Percentiles rank a stretch among this genome's conserved stretches.
Evolutionary conservation across 108 stramenopile genomes (phyloP).

Genomic region (Tribonema minus): DNA sequence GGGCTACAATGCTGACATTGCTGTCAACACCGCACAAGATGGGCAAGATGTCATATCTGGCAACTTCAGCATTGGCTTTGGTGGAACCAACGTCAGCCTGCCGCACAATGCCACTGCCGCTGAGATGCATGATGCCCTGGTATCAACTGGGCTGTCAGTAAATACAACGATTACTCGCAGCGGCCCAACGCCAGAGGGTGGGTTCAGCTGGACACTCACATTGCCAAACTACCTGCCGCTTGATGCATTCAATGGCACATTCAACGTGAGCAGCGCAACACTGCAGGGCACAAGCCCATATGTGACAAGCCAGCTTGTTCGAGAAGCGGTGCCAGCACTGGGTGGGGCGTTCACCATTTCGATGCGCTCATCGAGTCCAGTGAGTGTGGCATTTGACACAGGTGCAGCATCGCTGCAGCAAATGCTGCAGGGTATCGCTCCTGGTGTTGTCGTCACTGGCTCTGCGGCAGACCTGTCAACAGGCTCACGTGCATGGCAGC

Average conservation of each 20-base stretch:
- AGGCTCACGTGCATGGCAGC: too few species aligned
- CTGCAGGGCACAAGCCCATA: not conserved
- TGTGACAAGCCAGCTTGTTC: not conserved
- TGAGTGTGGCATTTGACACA: too few species aligned
- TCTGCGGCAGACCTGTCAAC: too few species aligned
- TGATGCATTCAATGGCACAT: not conserved
- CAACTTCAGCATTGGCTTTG: not conserved
- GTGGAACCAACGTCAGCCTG: not conserved
- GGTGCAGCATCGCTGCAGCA: too few species aligned
- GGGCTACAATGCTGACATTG: not conserved
- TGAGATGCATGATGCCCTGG: not conserved
- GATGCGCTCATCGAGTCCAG: too few species aligned
- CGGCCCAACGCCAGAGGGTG: constrained; percentile 7
- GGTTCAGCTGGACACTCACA: constrained; percentile 14
- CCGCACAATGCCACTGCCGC: not conserved
- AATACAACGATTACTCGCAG: not conserved
- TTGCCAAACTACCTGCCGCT: not conserved
- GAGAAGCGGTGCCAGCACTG: not conserved
- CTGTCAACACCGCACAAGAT: not conserved
- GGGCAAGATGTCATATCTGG: constrained; percentile 4
- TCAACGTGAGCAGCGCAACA: not conserved
- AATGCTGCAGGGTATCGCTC: too few species aligned
- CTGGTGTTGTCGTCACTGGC: too few species aligned
- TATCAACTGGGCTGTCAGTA: constrained; percentile 2
- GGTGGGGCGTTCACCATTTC: constrained; percentile 13